Conservation (phyloP, 441 rosid species). For the Brassica hybrid region DNA sequence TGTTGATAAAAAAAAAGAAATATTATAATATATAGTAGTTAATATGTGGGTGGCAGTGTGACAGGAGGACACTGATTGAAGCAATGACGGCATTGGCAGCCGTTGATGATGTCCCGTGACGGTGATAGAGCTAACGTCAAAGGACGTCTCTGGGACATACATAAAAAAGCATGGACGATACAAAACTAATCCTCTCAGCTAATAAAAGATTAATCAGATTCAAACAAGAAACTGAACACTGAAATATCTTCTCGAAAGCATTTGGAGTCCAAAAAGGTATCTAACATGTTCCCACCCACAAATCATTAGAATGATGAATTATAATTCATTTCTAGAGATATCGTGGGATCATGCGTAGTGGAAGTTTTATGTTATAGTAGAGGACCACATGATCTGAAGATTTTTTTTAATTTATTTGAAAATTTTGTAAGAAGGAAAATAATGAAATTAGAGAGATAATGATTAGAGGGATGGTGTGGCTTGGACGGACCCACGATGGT, state of each 20-base stretch:
- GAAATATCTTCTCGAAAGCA: conserved; percentile 12
- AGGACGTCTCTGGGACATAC: conserved; percentile 7
- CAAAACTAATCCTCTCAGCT: background rate
- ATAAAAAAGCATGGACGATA: background rate
- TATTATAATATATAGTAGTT: background rate
- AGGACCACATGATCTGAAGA: conserved; percentile 35
- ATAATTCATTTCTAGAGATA: background rate
- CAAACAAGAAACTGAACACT: background rate
- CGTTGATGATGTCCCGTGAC: conserved; percentile 31
- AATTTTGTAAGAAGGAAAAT: background rate
- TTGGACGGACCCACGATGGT: conserved; percentile 22
- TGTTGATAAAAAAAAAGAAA: background rate
- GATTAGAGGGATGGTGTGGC: conserved; percentile 32
- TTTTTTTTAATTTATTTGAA: background rate
- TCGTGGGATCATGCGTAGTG: conserved; percentile 45
- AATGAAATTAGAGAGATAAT: conserved; percentile 21
- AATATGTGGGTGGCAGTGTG: conserved; percentile 23
- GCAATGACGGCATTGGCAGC: conserved; percentile 33
- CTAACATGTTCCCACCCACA: background rate
- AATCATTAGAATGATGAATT: background rate
- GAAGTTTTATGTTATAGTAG: conserved; percentile 24
- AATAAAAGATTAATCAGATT: conserved; percentile 9
- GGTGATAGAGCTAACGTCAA: conserved; percentile 24
- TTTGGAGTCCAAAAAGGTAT: conserved; percentile 7
- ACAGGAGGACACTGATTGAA: conserved; percentile 28